Base-by-base conservation (phyloP, 176 grass and related monocot species). In the Lolium rigidum region DNA sequence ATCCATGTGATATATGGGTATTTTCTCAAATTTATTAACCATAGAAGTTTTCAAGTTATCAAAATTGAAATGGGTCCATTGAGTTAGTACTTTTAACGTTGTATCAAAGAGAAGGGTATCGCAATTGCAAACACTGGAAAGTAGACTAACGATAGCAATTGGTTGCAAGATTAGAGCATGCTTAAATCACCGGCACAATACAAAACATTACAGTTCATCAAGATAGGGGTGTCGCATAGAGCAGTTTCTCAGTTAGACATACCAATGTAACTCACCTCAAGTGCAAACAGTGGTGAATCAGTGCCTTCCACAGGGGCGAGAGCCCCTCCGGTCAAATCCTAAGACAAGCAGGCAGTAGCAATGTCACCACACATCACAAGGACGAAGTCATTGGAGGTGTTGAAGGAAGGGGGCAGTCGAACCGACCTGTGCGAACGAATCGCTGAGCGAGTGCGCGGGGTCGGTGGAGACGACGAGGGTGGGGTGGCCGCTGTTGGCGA, bases 291-390 rank as follows among this genome's bases (percentile, higher is more conserved):
- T 8, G 97, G 92, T 3, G 87, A 81, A 84, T 96, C 92, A 49
- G 90, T 82, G 39, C 95, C 95, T 71, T 98, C 89, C 1, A 98
- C 93, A 2, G 84, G 92, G 0, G 93, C 89, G 79, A 98, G 81
- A 56, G 85, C 50, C 44, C 94, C 97, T 0, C 94, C 97, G 79
- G 70, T 91, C 89, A 99, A 91, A 96, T 99, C 97, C 97, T 99
- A 64, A 24, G 86, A 79, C 58, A 31, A 10, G 0, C 1, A 75
- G 11, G 22, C 67, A 67, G 38, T 15, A 58, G 17, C 41, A 63
- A 58, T 14, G 51, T 54, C 48, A n/a, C 6, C 0, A 41, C 11
- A 41, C 16, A 47, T 12, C 38, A 62, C 39, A 74, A 2, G 12
- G n/a, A 20, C 2, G 10, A 62, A 70, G 10, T 58, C 25, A 60